Base-by-base conservation (phyloP, 805 yeast genomes). In the Teunomyces gatunensis region DNA sequence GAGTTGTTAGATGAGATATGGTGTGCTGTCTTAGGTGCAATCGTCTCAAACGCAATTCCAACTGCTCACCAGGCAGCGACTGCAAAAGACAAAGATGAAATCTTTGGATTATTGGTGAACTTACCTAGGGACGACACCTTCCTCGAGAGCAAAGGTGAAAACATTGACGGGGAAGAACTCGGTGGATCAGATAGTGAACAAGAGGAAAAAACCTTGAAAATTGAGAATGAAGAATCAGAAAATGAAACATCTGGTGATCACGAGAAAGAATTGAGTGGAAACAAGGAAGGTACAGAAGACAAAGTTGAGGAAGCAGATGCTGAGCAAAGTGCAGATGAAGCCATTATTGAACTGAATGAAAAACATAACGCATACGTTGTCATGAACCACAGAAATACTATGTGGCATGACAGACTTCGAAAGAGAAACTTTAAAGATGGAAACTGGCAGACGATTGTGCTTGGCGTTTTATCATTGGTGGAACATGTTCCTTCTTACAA, bases 391-490 rank as follows among this genome's bases (percentile, higher is more conserved):
- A 72, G 85, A 46, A 83, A 83, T 37, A 67, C 70, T 0, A 66
- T 83, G 10, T 94, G 98, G 97, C 80, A 83, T 49, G 95, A 87
- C 27, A 73, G 95, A 35, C 72, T 92, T 15, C 77, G 83, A 11
- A 83, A 80, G 47, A 80, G 96, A 46, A 79, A 79, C 52, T 94
- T 87, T 63, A 81, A 77, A 56, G 90, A 89, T 57, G 96, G 96
- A 3, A 82, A 81, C 46, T 92, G 97, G 97, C 85, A 89, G 56
- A 75, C 85, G 35, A 78, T 86, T 37, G 64, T 91, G 37, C 63
- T 90, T 42, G 96, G 96, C 28, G 72, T 90, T 2, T 73, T 91
- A 36, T 80, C 82, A 17, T 71, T 75, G 42, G 80, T 81, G 12
- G 81, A 81, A 40, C 75, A 82, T 53, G 73, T 83, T 34, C 80